Evolutionary conservation across 2,329 filamentous ascomycete genomes (phyloP), one percentile per base, ranked within the genome.

Genomic region (Coniochaeta hoffmannii): DNA sequence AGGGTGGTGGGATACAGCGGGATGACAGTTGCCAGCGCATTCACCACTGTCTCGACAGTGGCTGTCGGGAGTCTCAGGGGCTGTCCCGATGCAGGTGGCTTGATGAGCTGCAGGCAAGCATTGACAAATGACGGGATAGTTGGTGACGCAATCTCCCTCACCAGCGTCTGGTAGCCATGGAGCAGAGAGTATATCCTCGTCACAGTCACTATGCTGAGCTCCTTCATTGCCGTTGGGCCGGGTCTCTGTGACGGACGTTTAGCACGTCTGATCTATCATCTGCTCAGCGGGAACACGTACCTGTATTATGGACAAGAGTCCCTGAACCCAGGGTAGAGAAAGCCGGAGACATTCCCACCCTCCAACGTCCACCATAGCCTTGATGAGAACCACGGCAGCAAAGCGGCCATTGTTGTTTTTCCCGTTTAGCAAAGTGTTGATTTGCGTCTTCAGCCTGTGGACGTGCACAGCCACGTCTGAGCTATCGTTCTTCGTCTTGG

Each of bases 91-190:
- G 65, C 59, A 0, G 73, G 68, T 0, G 72, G 67, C 61, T 83
- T 76, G 66, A 81, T 72, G 46, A 93, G 76, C 63, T 87, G 84
- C 46, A 96, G 70, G 63, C 88, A 90, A 3, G 87, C 78, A 0
- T 82, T 85, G 49, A 92, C 79, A 64, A 93, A 96, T 1, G 80
- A 74, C 1, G 89, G 84, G 19, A 97, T 74, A 3, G 84, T 89
- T 2, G 90, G 90, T 0, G 91, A 96, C 1, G 89, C 92, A 58
- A 97, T 89, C 67, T 97, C 92, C 63, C 93, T 82, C 46, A 93
- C 78, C 54, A 97, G 76, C 9, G 90, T 94, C 57, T 88, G 89
- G 66, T 91, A 91, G 35, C 87, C 83, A 65, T 91, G 89, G 38
- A 92, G 87, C 34, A 94, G 80, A 62, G 85, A 80, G 72, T 94